Evolutionary conservation across 352 stramenopile genomes (phyloP), one percentile per base, ranked within the genome.

Genomic region (Phytophthora pistaciae): DNA sequence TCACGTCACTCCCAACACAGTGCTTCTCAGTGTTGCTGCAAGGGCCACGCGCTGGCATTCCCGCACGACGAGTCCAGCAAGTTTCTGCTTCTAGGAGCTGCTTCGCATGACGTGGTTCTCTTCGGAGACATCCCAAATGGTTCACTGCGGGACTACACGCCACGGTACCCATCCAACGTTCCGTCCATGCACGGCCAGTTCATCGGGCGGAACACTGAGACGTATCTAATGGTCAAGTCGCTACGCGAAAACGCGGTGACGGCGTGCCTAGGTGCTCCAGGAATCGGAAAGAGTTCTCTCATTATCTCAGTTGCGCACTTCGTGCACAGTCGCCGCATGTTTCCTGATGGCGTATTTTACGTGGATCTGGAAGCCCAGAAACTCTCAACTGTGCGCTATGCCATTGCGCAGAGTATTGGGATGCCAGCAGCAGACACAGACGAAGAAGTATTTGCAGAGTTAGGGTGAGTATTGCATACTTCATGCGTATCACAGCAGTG

Each of bases 111-210:
- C 54, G 80, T 95, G 25, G 78, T 91, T 27, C 68, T 95, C 11
- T 95, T 95, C 62, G 83, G 78, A 8, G 77, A 91, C 48, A 80
- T 95, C 18, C 78, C 80, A 3, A 82, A 85, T 53, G 88, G 88
- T 2, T 74, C 84, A 5, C 76, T 90, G 9, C 59, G 77, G 1
- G 86, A 95, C 60, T 83, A 92, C 52, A 94, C 86, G 1, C 88
- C 84, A 8, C 75, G 78, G n/a, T 92, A 80, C 66, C 80, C 80
- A 21, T 92, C 86, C 6, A 93, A 86, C 8, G 91, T 95, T 52
- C 88, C 88, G 5, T 92, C 83, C 14, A 94, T 95, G 86, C 85
- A 93, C 61, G 87, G 85, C 8, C 87, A 94, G 77, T 95, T 95
- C 68, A 91, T 95, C 49, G 88, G 88, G 1, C 85, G 86, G 33